Evolutionary conservation across 257 asterid genomes (phyloP), one percentile per base, ranked within the genome.

Genomic region (Nicotiana otophora): DNA sequence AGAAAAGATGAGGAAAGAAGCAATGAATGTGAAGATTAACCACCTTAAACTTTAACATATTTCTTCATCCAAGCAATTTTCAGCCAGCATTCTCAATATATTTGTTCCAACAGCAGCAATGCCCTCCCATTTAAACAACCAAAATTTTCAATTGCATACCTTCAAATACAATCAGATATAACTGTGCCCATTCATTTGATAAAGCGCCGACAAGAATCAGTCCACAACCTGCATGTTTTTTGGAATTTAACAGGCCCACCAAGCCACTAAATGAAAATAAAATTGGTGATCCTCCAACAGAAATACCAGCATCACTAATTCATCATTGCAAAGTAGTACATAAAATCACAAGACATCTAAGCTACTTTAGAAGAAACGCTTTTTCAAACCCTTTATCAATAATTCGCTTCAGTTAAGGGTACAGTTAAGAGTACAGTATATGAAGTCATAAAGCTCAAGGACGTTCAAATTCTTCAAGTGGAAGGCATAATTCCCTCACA

Each of bases 191-290:
- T 78, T 88, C 92, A 88, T 88, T 92, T 80, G 90, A 86, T 55
- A 81, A 88, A 85, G 92, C 89, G 87, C 92, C 93, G 86, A 65
- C 89, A 86, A 64, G 84, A 64, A 80, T 87, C 95, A 79, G 93
- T 92, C 83, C 67, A 55, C 78, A 46, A 90, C 95, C 95, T 92
- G 95, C 93, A 93, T 77, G 88, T 90, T 88, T 42, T 85, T 82
- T 84, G 87, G 84, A 87, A 87, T 90, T 90, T 87, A 90, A 93
- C 89, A 82, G 86, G 84, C 86, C 89, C 87, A 82, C 90, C 81
- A 86, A 84, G 85, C 86, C 87, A 87, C 53, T 77, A 86, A 86
- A 85, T 77, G 72, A 12, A 86, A 86, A 84, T 57, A 65, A 88
- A 46, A 63, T 77, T 17, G 65, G 68, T 31, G 34, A 63, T 72